These are phyloP conservation scores for Kodamaea fukazawae DNA, from an alignment of 805 yeast genomes.

Conservation along the genomic window DNA sequence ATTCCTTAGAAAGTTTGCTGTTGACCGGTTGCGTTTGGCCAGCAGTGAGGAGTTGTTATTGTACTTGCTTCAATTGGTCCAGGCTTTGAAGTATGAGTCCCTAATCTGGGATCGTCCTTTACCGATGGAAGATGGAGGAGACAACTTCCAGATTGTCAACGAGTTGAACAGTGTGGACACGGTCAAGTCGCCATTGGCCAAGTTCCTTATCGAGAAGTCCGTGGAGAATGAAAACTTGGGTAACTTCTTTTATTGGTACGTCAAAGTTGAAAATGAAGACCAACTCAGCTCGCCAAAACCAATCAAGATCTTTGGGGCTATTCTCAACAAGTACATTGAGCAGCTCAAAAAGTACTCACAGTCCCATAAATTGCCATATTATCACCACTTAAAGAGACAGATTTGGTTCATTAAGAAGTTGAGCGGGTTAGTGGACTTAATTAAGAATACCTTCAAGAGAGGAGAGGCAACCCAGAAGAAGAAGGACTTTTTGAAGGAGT, in stretches of 20 bases:
- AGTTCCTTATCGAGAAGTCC: conserved; percentile 73
- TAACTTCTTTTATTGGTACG: conserved; percentile 86
- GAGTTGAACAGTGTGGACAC: conserved; percentile 16
- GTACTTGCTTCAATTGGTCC: conserved; percentile 85
- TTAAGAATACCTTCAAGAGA: conserved; percentile 49
- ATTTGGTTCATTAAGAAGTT: conserved; percentile 65
- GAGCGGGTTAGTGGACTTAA: conserved; percentile 59
- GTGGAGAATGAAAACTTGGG: conserved; percentile 65
- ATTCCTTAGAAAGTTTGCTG: conserved; percentile 82
- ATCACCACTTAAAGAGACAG: conserved; percentile 52
- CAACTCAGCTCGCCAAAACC: conserved; percentile 24
- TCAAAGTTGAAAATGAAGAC: conserved; percentile 84
- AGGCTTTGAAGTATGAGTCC: conserved; percentile 80
- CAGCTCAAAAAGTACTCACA: conserved; percentile 28
- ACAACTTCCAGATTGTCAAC: conserved; percentile 17
- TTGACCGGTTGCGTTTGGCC: conserved; percentile 74
- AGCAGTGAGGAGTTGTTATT: conserved; percentile 76
- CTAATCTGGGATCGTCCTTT: conserved; percentile 19
- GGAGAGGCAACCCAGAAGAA: conserved; percentile 80
- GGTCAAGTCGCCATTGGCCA: conserved; percentile 60
- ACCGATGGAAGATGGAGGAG: conserved; percentile 9
- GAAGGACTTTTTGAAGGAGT: conserved; percentile 62
- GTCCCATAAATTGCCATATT: conserved; percentile 29
- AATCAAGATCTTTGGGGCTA: conserved; percentile 29
- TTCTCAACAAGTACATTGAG: conserved; percentile 42